Conservation (phyloP, 2,329 filamentous ascomycete genomes). For the Xylaria sp. region DNA sequence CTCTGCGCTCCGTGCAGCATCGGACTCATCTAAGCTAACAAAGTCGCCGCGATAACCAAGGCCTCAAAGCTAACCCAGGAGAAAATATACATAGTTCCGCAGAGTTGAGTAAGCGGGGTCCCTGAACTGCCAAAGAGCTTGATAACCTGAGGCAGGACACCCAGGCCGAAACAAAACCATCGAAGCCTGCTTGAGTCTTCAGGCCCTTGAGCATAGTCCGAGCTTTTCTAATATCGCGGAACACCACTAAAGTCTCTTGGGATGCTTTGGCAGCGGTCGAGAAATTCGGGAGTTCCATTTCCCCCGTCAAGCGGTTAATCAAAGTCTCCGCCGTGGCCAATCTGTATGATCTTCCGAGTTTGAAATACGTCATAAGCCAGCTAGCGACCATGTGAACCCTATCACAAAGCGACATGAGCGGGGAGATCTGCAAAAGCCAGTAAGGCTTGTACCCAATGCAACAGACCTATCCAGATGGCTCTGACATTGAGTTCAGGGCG, state of each 20-base stretch:
- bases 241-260: background rate
- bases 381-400: background rate
- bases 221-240: background rate
- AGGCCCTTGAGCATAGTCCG: background rate
- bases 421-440: background rate
- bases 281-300: background rate
- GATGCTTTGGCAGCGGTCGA: background rate
- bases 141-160: constrained; percentile 1
- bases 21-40: background rate
- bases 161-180: constrained; percentile 2
- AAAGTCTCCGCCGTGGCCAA: background rate
- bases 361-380: background rate
- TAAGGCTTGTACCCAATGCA: background rate
- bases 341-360: background rate
- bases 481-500: background rate
- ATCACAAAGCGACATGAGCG: background rate
- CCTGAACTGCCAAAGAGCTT: background rate
- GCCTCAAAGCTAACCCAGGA: background rate
- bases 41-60: background rate
- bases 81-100: background rate
- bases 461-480: background rate
- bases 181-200: background rate
- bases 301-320: background rate
- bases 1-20: background rate
- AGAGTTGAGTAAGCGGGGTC: background rate